Percentiles rank a stretch among this genome's conserved stretches.
These are phyloP conservation scores for Phytophthora citrophthora DNA, from an alignment of 352 stramenopile genomes.

Conservation along the genomic window DNA sequence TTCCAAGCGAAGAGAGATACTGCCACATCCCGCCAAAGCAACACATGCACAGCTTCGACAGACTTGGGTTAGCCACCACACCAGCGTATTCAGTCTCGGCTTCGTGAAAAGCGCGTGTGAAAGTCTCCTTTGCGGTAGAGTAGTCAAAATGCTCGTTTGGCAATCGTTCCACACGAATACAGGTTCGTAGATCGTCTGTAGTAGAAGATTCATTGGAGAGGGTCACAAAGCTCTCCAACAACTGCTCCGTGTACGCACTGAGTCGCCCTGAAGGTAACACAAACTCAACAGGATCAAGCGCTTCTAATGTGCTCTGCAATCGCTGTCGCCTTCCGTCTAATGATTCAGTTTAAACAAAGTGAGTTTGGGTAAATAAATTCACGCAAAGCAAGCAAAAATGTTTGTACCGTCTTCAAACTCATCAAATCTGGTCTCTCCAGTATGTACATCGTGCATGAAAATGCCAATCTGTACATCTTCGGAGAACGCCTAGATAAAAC, in stretches of 20 bases:
- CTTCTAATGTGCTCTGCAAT: constrained; percentile 31
- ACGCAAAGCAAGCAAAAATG: neutral
- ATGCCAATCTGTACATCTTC: constrained; percentile 41
- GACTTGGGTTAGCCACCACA: constrained; percentile 3
- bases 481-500: constrained; percentile 15
- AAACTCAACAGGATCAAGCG: constrained; percentile 53
- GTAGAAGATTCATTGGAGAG: neutral
- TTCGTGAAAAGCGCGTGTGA: constrained; percentile 13
- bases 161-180: constrained; percentile 39
- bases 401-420: constrained; percentile 56
- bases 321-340: constrained; percentile 38
- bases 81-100: constrained; percentile 11
- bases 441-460: constrained; percentile 51
- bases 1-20: constrained; percentile 35
- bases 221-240: constrained; percentile 36
- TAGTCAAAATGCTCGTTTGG: constrained; percentile 32
- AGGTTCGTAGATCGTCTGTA: constrained; percentile 1
- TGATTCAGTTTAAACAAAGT: neutral
- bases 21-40: constrained; percentile 43
- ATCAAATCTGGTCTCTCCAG: constrained; percentile 47
- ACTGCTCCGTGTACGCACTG: constrained; percentile 49
- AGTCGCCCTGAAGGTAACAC: constrained; percentile 42
- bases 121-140: constrained; percentile 13
- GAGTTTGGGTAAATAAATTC: neutral
- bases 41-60: constrained; percentile 32